Conservation (phyloP, 495 filamentous ascomycete genomes). For the Terfezia claveryi region DNA sequence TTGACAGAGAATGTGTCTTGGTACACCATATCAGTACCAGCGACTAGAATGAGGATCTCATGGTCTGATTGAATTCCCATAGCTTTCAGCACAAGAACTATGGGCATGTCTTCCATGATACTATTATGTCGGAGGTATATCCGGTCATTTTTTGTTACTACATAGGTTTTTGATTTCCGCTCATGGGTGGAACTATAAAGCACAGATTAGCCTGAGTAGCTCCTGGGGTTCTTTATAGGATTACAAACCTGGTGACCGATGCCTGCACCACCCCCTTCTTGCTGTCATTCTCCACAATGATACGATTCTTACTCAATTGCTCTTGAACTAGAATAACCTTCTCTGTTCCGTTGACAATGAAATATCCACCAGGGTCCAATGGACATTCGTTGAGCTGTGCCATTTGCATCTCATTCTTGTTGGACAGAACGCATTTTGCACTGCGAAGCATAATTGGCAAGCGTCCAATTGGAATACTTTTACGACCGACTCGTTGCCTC, state of each 20-base stretch:
- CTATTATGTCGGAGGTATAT: conserved; percentile 84
- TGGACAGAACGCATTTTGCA: conserved; percentile 64
- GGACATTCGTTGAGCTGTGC: conserved; percentile 76
- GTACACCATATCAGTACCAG: conserved; percentile 62
- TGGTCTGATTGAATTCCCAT: conserved; percentile 84
- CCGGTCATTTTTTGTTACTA: conserved; percentile 72
- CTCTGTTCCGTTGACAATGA: conserved; percentile 66
- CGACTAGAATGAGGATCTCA: conserved; percentile 74
- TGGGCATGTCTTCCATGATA: conserved; percentile 73
- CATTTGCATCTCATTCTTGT: conserved; percentile 66
- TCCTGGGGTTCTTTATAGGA: not conserved
- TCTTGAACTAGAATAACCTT: conserved; percentile 98
- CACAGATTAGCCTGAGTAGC: too few relatives aligned
- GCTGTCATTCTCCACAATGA: conserved; percentile 80
- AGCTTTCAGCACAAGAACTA: conserved; percentile 76
- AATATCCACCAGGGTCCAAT: conserved; percentile 90
- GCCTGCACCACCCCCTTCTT: conserved; percentile 86
- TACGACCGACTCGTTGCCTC: conserved; percentile 41
- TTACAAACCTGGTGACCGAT: conserved; percentile 54
- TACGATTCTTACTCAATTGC: conserved; percentile 93
- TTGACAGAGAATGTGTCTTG: conserved; percentile 88
- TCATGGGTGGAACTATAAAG: conserved; percentile 68
- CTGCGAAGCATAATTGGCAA: conserved; percentile 95
- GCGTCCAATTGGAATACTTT: conserved; percentile 57
- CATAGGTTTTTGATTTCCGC: conserved; percentile 91